Conservation (phyloP, 1,139 yeast species). For the Suhomyces kunorum region DNA sequence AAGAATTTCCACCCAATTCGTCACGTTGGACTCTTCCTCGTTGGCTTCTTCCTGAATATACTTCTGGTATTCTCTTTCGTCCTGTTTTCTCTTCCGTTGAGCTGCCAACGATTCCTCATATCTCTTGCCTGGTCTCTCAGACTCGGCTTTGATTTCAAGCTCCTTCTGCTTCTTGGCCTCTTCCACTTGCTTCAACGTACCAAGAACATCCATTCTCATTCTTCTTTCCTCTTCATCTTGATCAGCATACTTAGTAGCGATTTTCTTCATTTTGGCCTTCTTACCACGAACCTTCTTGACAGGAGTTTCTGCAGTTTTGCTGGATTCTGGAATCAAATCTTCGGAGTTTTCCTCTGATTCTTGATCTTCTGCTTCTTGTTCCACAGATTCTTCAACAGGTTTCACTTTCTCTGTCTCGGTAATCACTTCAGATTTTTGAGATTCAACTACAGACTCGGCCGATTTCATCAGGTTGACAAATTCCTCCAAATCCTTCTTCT, state of each 20-base stretch:
- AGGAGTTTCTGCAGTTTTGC: conserved; percentile 13
- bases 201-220: conserved; percentile 75
- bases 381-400: conserved; percentile 8
- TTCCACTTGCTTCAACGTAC: conserved; percentile 73
- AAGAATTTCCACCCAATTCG: conserved; percentile 40
- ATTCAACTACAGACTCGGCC: conserved; percentile 9
- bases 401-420: background rate
- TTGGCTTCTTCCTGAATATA: conserved; percentile 41
- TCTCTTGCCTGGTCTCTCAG: conserved; percentile 32
- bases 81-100: conserved; percentile 23
- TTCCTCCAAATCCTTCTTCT: conserved; percentile 27
- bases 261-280: conserved; percentile 79
- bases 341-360: background rate
- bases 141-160: conserved; percentile 25
- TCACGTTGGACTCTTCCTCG: conserved; percentile 35
- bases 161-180: conserved; percentile 31
- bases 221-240: conserved; percentile 89
- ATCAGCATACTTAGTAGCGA: conserved; percentile 77
- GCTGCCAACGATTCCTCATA: conserved; percentile 19
- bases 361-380: background rate
- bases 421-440: conserved; percentile 17
- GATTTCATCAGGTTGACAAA: conserved; percentile 16
- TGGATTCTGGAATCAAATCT: conserved; percentile 12
- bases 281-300: conserved; percentile 65
- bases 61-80: conserved; percentile 51